Evolutionary conservation across 2,329 filamentous ascomycete species (phyloP), one percentile per base, ranked within the genome.

Genomic region (Zymoseptoria tritici): DNA sequence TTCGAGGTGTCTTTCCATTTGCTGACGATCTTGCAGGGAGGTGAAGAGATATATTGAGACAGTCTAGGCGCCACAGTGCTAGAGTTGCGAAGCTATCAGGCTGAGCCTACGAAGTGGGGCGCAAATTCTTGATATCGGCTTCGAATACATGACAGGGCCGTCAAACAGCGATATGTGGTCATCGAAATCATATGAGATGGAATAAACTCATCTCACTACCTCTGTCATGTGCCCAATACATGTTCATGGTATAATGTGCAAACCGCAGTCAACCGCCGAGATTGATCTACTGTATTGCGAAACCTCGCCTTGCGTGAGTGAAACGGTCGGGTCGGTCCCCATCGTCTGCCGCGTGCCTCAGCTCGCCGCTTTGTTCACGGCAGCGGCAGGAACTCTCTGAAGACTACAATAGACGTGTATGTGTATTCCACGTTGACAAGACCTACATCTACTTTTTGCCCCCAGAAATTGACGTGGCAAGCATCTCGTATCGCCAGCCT

Each of bases 11-110:
- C 36, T 26, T 49, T 9, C 9, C 21, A 8, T 50, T 16, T 58
- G 58, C 63, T 67, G 52, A 67, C 52, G 36, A 42, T 19, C 52
- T 58, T 52, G 9, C 59, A 74, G 72, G 72, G 73, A 75, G 60
- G 72, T 75, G 54, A 70, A 64, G 60, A 65, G 73, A 55, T 75
- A 75, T 61, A 74, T 75, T 49, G 73, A 75, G 65, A 74, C 71
- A 24, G 73, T 75, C 5, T 74, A 61, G 59, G 24, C 49, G 52
- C 36, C 36, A 46, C 36, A 46, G 20, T 31, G 22, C 9, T 26
- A 24, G 52, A 26, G 52, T 29, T 29, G 22, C 52, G 50, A 24
- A 52, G 11, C 5, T 46, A 16, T 6, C 36, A 46, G 16, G 36
- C 36, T 46, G 36, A 46, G 13, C 4, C 36, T 46, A 46, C 36